phyloP scores from a whole-genome alignment of 805 yeast species.

The Candida corydali region DNA sequence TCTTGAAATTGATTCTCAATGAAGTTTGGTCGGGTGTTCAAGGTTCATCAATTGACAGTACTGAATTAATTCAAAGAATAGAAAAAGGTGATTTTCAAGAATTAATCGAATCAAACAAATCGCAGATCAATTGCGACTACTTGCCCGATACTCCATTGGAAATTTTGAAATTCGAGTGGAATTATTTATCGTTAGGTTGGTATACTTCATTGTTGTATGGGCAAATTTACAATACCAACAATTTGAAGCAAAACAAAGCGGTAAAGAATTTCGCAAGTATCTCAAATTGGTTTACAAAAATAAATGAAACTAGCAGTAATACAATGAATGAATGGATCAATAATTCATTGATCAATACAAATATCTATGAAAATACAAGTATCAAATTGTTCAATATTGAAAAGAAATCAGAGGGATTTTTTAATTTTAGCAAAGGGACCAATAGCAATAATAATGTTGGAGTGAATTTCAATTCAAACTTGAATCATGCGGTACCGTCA shows the following conservation, averaged over 20 bases:
- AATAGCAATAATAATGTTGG: slow-evolving; percentile 2
- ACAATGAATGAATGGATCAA: slow-evolving; percentile 20
- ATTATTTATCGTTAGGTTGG: slow-evolving; percentile 66
- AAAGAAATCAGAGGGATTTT: slow-evolving; percentile 17
- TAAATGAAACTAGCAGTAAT: slow-evolving; percentile 7
- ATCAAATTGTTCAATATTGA: slow-evolving; percentile 48
- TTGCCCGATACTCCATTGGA: slow-evolving; percentile 39
- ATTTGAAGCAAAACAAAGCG: slow-evolving; percentile 37
- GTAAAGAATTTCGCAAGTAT: slow-evolving; percentile 36
- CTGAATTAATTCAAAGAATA: slow-evolving; percentile 36
- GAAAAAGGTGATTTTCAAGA: slow-evolving; percentile 30
- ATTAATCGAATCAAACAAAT: slow-evolving; percentile 16
- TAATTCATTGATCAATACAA: slow-evolving; percentile 29
- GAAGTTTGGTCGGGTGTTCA: slow-evolving; percentile 20
- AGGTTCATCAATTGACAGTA: slow-evolving; percentile 18
- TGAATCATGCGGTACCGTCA: slow-evolving; percentile 15
- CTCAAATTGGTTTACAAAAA: slow-evolving; percentile 33
- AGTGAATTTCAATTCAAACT: slow-evolving; percentile 1
- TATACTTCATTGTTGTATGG: slow-evolving; percentile 66
- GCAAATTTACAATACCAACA: slow-evolving; percentile 38
- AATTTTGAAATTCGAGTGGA: slow-evolving; percentile 58
- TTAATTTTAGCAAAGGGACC: slow-evolving; percentile 14
- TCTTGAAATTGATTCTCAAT: slow-evolving; percentile 23
- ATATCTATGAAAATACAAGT: slow-evolving; percentile 51
- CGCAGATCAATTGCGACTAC: slow-evolving; percentile 39